Percentiles rank a stretch among this genome's conserved stretches.
These are phyloP conservation scores for Acanthamoeba culbertsoni DNA, from an alignment of 208 protist genomes.

Conservation along the genomic window DNA sequence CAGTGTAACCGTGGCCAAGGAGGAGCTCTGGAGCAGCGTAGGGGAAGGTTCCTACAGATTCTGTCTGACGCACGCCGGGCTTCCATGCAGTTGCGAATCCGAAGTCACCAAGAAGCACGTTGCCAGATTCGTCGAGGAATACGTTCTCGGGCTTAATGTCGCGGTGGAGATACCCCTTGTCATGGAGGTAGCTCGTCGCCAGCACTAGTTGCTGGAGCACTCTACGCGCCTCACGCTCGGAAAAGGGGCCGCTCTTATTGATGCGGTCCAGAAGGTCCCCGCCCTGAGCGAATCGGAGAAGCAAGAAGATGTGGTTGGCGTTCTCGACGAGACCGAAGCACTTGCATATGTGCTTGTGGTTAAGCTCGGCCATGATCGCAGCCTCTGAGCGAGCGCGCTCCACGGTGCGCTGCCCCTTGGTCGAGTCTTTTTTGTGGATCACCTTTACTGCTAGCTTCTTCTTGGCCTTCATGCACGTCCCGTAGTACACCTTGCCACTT, in stretches of 20 bases:
- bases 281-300: neutral
- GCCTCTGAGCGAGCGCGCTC: constrained; percentile 1
- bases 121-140: neutral
- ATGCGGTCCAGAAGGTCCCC: constrained; percentile 46
- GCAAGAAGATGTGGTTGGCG: constrained; percentile 28
- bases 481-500: constrained; percentile 2
- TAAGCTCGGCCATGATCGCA: neutral
- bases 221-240: constrained; percentile 18
- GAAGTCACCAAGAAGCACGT: neutral
- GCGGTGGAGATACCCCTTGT: constrained; percentile 25
- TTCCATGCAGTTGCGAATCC: neutral
- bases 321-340: constrained; percentile 31
- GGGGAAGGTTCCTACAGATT: constrained; percentile 18
- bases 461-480: constrained; percentile 32
- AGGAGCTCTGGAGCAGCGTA: constrained; percentile 43
- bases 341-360: constrained; percentile 5
- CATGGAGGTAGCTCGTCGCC: constrained; percentile 3
- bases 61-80: neutral
- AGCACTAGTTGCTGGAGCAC: constrained; percentile 21
- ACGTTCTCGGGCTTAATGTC: constrained; percentile 46
- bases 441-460: constrained; percentile 36
- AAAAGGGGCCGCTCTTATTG: neutral
- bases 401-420: neutral
- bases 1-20: neutral
- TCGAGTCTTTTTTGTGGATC: neutral